Conservation (phyloP, 2,329 filamentous ascomycete genomes). For the Ophiostoma ips region DNA sequence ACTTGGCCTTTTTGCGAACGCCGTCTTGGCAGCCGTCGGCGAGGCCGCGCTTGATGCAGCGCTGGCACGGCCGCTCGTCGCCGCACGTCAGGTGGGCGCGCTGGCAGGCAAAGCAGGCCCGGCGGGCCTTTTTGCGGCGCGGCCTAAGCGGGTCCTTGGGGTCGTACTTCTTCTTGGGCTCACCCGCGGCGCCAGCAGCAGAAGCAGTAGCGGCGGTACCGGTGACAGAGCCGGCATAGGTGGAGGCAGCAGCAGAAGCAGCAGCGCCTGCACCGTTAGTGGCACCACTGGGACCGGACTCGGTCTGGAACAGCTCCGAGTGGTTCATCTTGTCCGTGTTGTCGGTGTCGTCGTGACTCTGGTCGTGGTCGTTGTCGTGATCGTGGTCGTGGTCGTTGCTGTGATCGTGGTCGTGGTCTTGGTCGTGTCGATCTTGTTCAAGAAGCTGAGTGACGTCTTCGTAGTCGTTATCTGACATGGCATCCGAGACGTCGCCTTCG, state of each 20-base stretch:
- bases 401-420: constrained; percentile 18
- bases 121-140: constrained; percentile 84
- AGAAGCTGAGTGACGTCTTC: constrained; percentile 31
- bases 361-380: constrained; percentile 41
- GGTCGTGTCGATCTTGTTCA: constrained; percentile 3
- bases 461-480: constrained; percentile 45
- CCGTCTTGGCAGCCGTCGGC: constrained; percentile 90
- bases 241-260: constrained; percentile 22
- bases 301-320: constrained; percentile 19
- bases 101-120: constrained; percentile 94
- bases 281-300: constrained; percentile 1
- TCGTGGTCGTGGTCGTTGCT: constrained; percentile 36
- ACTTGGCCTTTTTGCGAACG: constrained; percentile 97
- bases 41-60: constrained; percentile 87
- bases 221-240: neutral
- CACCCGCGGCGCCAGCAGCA: constrained; percentile 17
- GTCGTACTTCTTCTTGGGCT: constrained; percentile 55
- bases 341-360: constrained; percentile 20
- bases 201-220: constrained; percentile 3
- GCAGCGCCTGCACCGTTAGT: neutral
- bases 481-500: constrained; percentile 42
- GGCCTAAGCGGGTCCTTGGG: constrained; percentile 85
- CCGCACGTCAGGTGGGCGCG: constrained; percentile 94
- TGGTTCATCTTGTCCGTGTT: constrained; percentile 35
- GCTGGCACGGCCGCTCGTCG: constrained; percentile 84